Evolutionary conservation across 2,329 filamentous ascomycete genomes (phyloP).

Genomic region (Gyromitra esculenta): DNA sequence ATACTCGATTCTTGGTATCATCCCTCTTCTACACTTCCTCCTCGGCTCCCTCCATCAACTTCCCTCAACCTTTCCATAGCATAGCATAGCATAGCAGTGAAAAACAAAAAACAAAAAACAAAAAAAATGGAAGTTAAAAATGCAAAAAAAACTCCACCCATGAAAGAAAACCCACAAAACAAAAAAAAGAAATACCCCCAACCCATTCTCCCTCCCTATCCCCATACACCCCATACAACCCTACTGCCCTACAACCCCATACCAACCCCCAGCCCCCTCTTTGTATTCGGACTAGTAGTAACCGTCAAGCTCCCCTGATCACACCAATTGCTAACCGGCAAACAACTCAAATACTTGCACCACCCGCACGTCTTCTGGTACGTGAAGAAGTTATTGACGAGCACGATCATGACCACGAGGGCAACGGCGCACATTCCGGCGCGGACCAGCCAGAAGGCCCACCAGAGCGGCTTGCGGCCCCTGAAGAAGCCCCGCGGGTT

Average conservation of each 20-base stretch:
- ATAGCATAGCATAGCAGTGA: too few relatives aligned
- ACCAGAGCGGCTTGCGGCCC: slow-evolving; percentile 91
- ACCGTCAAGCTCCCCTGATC: slow-evolving; percentile 60
- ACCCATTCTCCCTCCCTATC: too few relatives aligned
- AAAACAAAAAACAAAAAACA: too few relatives aligned
- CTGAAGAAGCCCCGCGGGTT: slow-evolving; percentile 84
- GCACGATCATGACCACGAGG: slow-evolving; percentile 82
- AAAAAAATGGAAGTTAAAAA: too few relatives aligned
- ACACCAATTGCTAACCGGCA: slow-evolving; percentile 78
- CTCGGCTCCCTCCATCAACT: too few relatives aligned
- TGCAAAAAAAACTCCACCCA: too few relatives aligned
- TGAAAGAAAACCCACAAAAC: too few relatives aligned
- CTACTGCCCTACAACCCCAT: neutral
- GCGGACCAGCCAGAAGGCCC: slow-evolving; percentile 94
- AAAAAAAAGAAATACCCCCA: too few relatives aligned
- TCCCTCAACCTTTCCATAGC: too few relatives aligned
- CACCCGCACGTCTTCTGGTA: slow-evolving; percentile 79
- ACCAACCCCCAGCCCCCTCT: slow-evolving; percentile 9
- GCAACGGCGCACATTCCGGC: slow-evolving; percentile 80
- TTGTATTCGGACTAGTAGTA: slow-evolving; percentile 28
- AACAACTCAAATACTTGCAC: slow-evolving; percentile 94
- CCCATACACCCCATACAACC: neutral
- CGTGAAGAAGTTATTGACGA: slow-evolving; percentile 91
- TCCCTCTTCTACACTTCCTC: too few relatives aligned
- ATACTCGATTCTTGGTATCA: too few relatives aligned